A percentile compares a stretch with the other conserved stretches of the same genome.
These are phyloP conservation scores for Hymenoscyphus linearis DNA, from an alignment of 2,329 filamentous ascomycete species.

Conservation along the genomic window DNA sequence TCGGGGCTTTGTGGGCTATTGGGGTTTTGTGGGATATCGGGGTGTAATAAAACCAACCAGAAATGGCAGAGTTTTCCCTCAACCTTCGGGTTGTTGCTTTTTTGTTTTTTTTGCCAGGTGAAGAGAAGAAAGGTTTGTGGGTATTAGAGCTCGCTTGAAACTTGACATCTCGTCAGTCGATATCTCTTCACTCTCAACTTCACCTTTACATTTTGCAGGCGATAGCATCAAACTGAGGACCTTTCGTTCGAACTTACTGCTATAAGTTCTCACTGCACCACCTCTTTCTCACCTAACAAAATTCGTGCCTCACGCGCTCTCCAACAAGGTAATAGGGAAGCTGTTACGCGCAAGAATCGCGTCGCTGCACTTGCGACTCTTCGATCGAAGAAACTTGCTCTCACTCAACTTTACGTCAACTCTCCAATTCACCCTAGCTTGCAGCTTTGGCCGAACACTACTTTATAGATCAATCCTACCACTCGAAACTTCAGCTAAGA, in stretches of 20 bases:
- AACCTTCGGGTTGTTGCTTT: neutral
- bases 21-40: too few relatives aligned
- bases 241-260: neutral
- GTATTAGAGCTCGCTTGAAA: too few relatives aligned
- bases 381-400: slow-evolving; percentile 61
- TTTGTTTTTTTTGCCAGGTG: neutral
- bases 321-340: slow-evolving; percentile 36
- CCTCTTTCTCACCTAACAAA: too few relatives aligned
- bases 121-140: too few relatives aligned
- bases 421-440: neutral
- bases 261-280: too few relatives aligned
- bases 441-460: neutral
- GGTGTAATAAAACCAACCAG: neutral
- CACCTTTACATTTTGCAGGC: neutral
- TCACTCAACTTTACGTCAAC: neutral
- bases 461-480: neutral
- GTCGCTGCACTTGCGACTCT: slow-evolving; percentile 72
- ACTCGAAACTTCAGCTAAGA: neutral
- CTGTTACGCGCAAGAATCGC: slow-evolving; percentile 68
- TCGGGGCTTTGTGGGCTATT: too few relatives aligned
- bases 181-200: too few relatives aligned
- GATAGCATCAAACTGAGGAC: neutral
- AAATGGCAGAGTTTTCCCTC: neutral
- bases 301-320: neutral
- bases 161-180: too few relatives aligned